These are phyloP conservation scores for Chlamydomonas sphaeroides DNA, from an alignment of 139 green algal species.

Conservation along the genomic window DNA sequence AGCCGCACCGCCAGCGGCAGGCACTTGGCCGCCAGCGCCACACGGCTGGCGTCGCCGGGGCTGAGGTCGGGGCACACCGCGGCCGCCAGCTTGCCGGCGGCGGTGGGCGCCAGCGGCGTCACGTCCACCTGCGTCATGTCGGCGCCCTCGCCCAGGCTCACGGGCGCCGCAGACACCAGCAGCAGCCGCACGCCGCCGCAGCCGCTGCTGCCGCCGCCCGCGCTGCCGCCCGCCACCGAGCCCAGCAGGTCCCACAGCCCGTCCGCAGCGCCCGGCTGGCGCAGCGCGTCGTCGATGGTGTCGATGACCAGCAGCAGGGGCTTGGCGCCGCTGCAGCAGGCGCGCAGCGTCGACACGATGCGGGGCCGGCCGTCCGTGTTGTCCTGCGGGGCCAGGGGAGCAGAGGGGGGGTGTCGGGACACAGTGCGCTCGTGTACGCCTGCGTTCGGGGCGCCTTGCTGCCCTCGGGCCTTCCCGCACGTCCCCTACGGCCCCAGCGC, in stretches of 20 bases:
- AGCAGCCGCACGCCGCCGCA: conserved; percentile 19
- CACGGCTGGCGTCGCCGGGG: background rate
- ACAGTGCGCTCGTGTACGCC: too few species aligned
- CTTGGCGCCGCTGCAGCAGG: conserved; percentile 15
- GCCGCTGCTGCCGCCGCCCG: too few species aligned
- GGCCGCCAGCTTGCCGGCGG: conserved; percentile 15
- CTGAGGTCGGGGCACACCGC: conserved; percentile 22
- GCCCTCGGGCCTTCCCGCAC: background rate
- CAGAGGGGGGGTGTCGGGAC: background rate
- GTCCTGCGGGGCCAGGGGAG: conserved; percentile 1
- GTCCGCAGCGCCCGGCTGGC: conserved; percentile 8
- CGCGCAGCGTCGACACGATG: conserved; percentile 24
- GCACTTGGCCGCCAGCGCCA: conserved; percentile 18
- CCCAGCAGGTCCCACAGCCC: conserved; percentile 26
- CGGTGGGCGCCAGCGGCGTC: background rate
- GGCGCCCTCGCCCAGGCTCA: conserved; percentile 5
- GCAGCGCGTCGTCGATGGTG: conserved; percentile 25
- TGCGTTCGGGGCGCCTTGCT: background rate
- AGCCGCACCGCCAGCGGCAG: conserved; percentile 39
- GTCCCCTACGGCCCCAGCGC: background rate
- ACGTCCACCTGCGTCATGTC: conserved; percentile 16
- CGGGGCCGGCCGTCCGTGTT: conserved; percentile 19
- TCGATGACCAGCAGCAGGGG: conserved; percentile 40
- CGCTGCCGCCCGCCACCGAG: background rate
- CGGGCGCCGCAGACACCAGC: background rate